Percentiles rank a stretch among this genome's conserved stretches.
phyloP scores from a whole-genome alignment of 2,329 filamentous ascomycete species.

The Biscogniauxia mediterranea region DNA sequence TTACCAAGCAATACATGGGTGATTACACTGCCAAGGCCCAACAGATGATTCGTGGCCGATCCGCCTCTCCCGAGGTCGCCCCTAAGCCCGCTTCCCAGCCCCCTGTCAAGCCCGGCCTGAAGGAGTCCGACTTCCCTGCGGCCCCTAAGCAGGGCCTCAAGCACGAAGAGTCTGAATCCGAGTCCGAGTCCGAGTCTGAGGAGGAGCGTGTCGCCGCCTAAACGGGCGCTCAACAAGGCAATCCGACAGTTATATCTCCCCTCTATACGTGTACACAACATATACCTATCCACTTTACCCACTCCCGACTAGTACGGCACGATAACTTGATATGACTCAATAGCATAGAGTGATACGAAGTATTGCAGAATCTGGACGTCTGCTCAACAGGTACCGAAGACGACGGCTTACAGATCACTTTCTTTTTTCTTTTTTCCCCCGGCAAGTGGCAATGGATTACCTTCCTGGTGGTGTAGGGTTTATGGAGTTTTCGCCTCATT shows the following conservation, averaged over 20 bases:
- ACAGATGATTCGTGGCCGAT: conserved; percentile 55
- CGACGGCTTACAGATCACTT: conserved; percentile 15
- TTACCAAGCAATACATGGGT: conserved; percentile 66
- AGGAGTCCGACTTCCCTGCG: conserved; percentile 50
- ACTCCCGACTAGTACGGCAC: conserved; percentile 19
- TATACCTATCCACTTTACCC: conserved; percentile 10
- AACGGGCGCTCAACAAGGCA: conserved; percentile 9
- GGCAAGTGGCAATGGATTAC: conserved; percentile 11
- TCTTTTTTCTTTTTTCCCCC: conserved; percentile 13
- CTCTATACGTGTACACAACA: conserved; percentile 10
- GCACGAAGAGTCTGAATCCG: conserved; percentile 31
- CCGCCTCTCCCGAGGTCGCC: conserved; percentile 41
- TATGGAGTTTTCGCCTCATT: neutral
- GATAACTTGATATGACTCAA: conserved; percentile 25
- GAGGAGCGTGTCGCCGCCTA: conserved; percentile 35
- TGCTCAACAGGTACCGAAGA: conserved; percentile 13
- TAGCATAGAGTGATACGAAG: conserved; percentile 23
- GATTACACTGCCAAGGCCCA: conserved; percentile 69
- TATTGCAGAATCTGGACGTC: conserved; percentile 14
- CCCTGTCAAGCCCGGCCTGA: conserved; percentile 22
- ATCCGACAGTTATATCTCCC: conserved; percentile 18
- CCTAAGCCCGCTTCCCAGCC: conserved; percentile 36
- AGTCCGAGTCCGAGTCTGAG: conserved; percentile 28
- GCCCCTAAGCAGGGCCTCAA: conserved; percentile 36
- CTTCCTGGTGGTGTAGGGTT: neutral